Percentiles rank a stretch among this genome's conserved stretches.
Conservation (phyloP, 2,329 filamentous ascomycete species). For the Cladosporium austrohemisphaericum region DNA sequence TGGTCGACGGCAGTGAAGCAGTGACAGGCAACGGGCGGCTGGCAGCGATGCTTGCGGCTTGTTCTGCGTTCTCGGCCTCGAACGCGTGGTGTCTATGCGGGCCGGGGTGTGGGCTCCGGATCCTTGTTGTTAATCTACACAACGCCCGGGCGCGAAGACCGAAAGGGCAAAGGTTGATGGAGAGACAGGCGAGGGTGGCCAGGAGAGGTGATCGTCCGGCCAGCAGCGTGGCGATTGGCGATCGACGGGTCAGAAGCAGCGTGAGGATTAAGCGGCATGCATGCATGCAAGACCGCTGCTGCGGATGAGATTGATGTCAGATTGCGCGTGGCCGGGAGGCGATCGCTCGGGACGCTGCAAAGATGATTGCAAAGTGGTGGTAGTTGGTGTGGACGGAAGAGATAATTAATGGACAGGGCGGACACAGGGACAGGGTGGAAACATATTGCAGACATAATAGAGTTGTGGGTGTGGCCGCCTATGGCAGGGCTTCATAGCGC, state of each 20-base stretch:
- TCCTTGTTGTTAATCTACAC: conserved; percentile 30
- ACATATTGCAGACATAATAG: conserved; percentile 6
- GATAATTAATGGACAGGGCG: not conserved
- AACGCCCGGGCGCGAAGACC: conserved; percentile 13
- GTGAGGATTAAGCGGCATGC: conserved; percentile 9
- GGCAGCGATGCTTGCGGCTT: conserved; percentile 14
- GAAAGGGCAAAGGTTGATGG: conserved; percentile 12
- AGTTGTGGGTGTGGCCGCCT: conserved; percentile 11
- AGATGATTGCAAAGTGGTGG: not conserved
- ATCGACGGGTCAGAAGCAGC: conserved; percentile 3
- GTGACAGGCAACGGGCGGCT: conserved; percentile 22
- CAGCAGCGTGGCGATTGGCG: conserved; percentile 4
- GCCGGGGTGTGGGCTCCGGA: conserved; percentile 23
- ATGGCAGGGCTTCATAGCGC: conserved; percentile 7
- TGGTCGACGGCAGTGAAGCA: conserved; percentile 20
- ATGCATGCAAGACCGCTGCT: conserved; percentile 13
- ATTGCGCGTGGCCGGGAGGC: conserved; percentile 13
- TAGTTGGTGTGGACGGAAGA: not conserved
- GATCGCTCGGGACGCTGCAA: conserved; percentile 12
- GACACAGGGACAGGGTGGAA: not conserved
- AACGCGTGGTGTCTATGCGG: conserved; percentile 25
- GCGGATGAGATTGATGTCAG: conserved; percentile 15
- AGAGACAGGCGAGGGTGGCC: conserved; percentile 7
- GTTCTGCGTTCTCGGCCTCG: conserved; percentile 18
- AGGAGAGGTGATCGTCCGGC: conserved; percentile 16